Evolutionary conservation across 2,329 filamentous ascomycete species (phyloP), one percentile per base, ranked within the genome.

Genomic region (Fusarium brachygibbosum): DNA sequence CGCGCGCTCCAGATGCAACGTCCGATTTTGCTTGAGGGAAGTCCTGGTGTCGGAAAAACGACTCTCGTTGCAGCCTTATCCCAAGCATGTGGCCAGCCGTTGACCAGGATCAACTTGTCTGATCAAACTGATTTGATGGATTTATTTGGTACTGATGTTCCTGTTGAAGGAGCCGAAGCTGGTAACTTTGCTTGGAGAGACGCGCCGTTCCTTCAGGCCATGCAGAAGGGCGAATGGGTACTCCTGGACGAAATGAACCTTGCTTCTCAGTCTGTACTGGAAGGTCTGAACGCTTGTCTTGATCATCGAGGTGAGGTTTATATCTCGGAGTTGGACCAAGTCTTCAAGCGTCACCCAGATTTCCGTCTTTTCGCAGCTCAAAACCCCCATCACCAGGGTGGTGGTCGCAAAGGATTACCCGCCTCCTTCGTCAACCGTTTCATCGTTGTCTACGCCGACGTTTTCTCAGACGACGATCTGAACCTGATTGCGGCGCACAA

Each of bases 91-190:
- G 93, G 94, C 7, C 91, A 91, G 66, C 91, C 92, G 10, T 82
- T 99, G 67, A 97, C 94, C 1, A 88, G 96, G 73, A 98, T 99
- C 80, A 99, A 99, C 76, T 84, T 99, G 63, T 98, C 96, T 0
- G 96, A 99, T 73, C 96, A 99, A 80, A 99, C 97, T 0, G 96
- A 99, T 79, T 83, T 99, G 50, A 98, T 98, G 87, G 96, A 99
- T 77, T 84, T 99, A 1, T 99, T 99, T 77, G 96, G 96, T 62
- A 97, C 95, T 0, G 96, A 99, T 81, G 93, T 97, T 10, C 96
- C 96, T 0, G 90, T 97, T 5, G 96, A 98, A 80, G 94, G 94
- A n/a, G 93, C 92, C 1, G 90, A 92, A 74, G 91, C 94, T 10
- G 96, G 96, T 2, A 91, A 93, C 63, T 99, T 99, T 76, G 91